Evolutionary conservation across 2,329 filamentous ascomycete genomes (phyloP).

Genomic region (Cordyceps militaris): DNA sequence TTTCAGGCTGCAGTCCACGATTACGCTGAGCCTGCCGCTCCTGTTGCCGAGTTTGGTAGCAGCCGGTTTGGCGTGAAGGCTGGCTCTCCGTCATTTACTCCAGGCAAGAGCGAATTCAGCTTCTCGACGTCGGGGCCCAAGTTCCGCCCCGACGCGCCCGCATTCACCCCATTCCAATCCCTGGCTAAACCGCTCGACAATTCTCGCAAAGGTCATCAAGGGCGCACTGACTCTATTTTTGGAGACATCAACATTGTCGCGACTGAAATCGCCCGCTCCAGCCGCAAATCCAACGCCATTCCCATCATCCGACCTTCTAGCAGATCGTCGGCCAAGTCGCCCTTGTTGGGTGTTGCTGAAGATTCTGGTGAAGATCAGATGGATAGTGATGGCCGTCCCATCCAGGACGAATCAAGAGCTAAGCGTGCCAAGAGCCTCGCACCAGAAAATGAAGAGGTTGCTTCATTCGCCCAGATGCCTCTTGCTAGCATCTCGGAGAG

Average conservation of each 20-base stretch:
- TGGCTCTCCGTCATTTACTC: conserved; percentile 63
- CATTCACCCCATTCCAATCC: conserved; percentile 59
- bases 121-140: conserved; percentile 60
- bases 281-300: conserved; percentile 73
- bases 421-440: conserved; percentile 66
- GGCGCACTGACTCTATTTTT: conserved; percentile 53
- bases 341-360: conserved; percentile 16
- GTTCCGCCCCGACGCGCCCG: conserved; percentile 69
- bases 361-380: conserved; percentile 22
- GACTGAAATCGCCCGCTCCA: conserved; percentile 56
- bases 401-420: conserved; percentile 59
- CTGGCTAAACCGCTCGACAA: conserved; percentile 42
- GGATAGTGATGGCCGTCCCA: conserved; percentile 54
- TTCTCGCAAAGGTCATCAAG: conserved; percentile 26
- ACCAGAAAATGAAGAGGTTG: conserved; percentile 64
- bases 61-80: conserved; percentile 56
- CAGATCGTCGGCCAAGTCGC: conserved; percentile 32
- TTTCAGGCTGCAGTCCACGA: conserved; percentile 32
- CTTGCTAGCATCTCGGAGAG: conserved; percentile 16
- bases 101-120: conserved; percentile 57
- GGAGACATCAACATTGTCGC: conserved; percentile 58
- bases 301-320: conserved; percentile 67
- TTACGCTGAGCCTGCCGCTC: conserved; percentile 16
- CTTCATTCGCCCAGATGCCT: conserved; percentile 54
- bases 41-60: conserved; percentile 27